phyloP scores from a whole-genome alignment of 176 grass and related monocot species.

The Zea luxurians region DNA sequence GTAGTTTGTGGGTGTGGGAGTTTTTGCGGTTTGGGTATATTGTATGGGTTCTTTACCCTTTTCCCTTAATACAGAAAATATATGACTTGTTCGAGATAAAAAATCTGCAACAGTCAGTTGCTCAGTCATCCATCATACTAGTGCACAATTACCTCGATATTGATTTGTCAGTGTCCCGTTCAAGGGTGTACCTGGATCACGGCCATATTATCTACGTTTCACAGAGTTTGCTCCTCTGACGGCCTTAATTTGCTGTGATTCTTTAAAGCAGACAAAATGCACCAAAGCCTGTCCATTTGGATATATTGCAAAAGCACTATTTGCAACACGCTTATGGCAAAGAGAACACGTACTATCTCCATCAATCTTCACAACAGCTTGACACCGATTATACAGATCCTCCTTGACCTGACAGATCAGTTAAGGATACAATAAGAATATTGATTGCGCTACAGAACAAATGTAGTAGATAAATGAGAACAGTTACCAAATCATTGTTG shows the following conservation, averaged over 20 bases:
- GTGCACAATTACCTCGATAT: background rate
- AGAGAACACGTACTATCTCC: conserved; percentile 88
- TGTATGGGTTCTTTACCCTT: too few species aligned
- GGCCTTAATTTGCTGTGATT: conserved; percentile 82
- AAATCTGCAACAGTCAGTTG: background rate
- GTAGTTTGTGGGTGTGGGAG: too few species aligned
- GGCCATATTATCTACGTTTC: conserved; percentile 52
- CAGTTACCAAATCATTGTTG: conserved; percentile 1
- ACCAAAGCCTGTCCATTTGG: conserved; percentile 93
- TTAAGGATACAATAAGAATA: conserved; percentile 13
- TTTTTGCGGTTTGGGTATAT: too few species aligned
- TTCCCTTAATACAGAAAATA: too few species aligned
- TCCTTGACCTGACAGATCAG: conserved; percentile 72
- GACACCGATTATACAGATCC: conserved; percentile 72
- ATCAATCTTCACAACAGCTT: conserved; percentile 84
- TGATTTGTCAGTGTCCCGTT: conserved; percentile 17
- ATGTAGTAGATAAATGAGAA: conserved; percentile 1
- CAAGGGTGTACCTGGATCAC: conserved; percentile 38
- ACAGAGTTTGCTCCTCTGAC: conserved; percentile 52
- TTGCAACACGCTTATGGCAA: conserved; percentile 87
- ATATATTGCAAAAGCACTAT: conserved; percentile 96
- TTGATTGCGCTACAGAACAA: background rate
- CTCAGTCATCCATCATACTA: background rate
- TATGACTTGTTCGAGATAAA: background rate
- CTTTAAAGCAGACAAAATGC: conserved; percentile 99